Base-by-base conservation (phyloP, 2,329 filamentous ascomycete species). In the Pleurostoma richardsiae region DNA sequence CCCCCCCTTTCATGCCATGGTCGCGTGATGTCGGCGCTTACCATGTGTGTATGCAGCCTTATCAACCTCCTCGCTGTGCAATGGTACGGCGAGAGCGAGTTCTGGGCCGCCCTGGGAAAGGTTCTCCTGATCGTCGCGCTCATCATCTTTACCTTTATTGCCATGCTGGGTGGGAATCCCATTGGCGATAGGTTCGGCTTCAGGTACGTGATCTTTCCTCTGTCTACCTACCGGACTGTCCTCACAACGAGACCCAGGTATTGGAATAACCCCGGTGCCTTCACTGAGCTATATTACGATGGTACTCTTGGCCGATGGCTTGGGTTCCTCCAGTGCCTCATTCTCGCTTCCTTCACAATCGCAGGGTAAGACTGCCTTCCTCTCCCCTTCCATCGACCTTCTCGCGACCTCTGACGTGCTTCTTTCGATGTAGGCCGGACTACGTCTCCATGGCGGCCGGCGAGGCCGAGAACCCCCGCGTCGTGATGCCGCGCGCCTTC, bases 101-200 rank as follows among this genome's bases (percentile, higher is more conserved):
- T 95, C 58, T 81, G 77, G 76, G 80, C 84, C 26, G 83, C 88
- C 3, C 62, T 88, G 3, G 83, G 83, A 46, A 90, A 90, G 61
- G 77, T 90, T 3, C 55, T 90, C 3, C 73, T 90, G 43, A 87
- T 88, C 49, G 65, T 90, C 33, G 85, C 80, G 1, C 73, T 92
- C 43, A 77, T 91, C 54, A 56, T 82, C 52, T 91, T 88, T 68
- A 92, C 89, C 3, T 89, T 95, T 58, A 76, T 95, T 53, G 81
- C 83, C 53, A 92, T 94, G 84, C 69, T 94, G 1, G 90, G 89
- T 6, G 90, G 86, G 3, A 94, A 92, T 54, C 90, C 90, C 0
- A 62, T 82, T 1, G 72, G 79, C 36, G 85, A 91, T 54, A 71
- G 79, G 0, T 88, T 88, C 52, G 88, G 88, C 1, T 92, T 92